These are phyloP conservation scores for Alternaria brassicicola DNA, from an alignment of 2,329 filamentous ascomycete species.

Conservation along the genomic window DNA sequence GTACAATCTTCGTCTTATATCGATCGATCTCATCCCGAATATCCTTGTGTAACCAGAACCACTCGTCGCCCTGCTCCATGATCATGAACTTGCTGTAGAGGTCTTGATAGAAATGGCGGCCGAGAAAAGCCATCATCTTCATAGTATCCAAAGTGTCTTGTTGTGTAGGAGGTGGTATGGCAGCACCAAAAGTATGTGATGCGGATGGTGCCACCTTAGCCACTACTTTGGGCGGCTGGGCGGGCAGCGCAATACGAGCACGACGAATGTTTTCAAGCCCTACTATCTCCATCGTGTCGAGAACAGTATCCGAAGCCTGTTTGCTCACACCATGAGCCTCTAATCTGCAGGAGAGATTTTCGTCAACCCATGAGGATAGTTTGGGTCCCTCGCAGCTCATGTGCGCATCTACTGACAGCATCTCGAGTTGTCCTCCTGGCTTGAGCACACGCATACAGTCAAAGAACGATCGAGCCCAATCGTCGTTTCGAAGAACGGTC, in stretches of 20 bases:
- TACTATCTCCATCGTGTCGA: constrained; percentile 39
- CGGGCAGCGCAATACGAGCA: constrained; percentile 33
- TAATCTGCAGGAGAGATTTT: constrained; percentile 27
- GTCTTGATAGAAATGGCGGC: constrained; percentile 36
- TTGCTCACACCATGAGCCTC: constrained; percentile 32
- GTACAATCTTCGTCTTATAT: constrained; percentile 34
- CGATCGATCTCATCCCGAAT: constrained; percentile 32
- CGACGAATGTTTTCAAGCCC: constrained; percentile 36
- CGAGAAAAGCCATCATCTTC: constrained; percentile 36
- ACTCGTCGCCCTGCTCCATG: constrained; percentile 27
- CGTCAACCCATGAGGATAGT: constrained; percentile 32
- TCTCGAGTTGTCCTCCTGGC: constrained; percentile 35
- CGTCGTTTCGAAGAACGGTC: constrained; percentile 32
- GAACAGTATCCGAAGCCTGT: constrained; percentile 33
- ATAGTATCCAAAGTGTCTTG: constrained; percentile 30
- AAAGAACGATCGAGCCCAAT: constrained; percentile 37
- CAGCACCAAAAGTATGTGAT: constrained; percentile 10
- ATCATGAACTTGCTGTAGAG: constrained; percentile 30
- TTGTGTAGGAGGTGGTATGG: constrained; percentile 18
- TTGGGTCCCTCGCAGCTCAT: constrained; percentile 32
- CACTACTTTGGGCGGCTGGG: constrained; percentile 19
- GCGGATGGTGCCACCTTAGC: constrained; percentile 10
- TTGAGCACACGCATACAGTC: constrained; percentile 39
- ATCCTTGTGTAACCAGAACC: constrained; percentile 35
- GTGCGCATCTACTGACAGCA: constrained; percentile 34